Conservation (phyloP, 441 rosid genomes). For the Melastoma candidum region DNA sequence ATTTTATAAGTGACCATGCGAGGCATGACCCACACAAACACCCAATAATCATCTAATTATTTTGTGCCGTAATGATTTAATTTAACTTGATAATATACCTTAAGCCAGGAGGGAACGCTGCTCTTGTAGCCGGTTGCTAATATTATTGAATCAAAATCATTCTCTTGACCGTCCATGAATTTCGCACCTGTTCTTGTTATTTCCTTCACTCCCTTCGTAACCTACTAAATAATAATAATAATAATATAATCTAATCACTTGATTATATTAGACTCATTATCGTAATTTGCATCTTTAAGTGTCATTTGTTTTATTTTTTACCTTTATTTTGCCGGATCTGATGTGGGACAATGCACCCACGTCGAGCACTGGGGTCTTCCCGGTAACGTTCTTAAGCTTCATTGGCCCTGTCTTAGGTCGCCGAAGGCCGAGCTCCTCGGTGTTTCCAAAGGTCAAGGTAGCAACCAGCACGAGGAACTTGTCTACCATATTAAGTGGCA, state of each 20-base stretch:
- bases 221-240: slow-evolving; percentile 20
- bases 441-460: slow-evolving; percentile 46
- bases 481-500: slow-evolving; percentile 67
- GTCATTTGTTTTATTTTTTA: slow-evolving; percentile 6
- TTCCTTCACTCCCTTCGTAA: slow-evolving; percentile 65
- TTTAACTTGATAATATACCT: slow-evolving; percentile 31
- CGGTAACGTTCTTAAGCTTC: slow-evolving; percentile 72
- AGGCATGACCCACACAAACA: too few relatives aligned
- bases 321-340: slow-evolving; percentile 66
- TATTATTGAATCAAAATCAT: slow-evolving; percentile 65
- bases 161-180: slow-evolving; percentile 68
- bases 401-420: slow-evolving; percentile 89
- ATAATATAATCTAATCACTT: too few relatives aligned
- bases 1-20: too few relatives aligned
- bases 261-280: too few relatives aligned
- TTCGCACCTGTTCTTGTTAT: slow-evolving; percentile 60
- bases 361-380: slow-evolving; percentile 90
- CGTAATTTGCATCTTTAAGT: too few relatives aligned
- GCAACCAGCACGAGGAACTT: slow-evolving; percentile 43
- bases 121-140: slow-evolving; percentile 91
- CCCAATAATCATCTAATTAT: too few relatives aligned
- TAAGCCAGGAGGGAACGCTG: slow-evolving; percentile 88
- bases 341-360: slow-evolving; percentile 70
- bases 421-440: slow-evolving; percentile 66
- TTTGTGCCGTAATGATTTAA: too few relatives aligned